Evolutionary conservation across 345 rosid genomes (phyloP).

Genomic region (Eucalyptus pauciflora): DNA sequence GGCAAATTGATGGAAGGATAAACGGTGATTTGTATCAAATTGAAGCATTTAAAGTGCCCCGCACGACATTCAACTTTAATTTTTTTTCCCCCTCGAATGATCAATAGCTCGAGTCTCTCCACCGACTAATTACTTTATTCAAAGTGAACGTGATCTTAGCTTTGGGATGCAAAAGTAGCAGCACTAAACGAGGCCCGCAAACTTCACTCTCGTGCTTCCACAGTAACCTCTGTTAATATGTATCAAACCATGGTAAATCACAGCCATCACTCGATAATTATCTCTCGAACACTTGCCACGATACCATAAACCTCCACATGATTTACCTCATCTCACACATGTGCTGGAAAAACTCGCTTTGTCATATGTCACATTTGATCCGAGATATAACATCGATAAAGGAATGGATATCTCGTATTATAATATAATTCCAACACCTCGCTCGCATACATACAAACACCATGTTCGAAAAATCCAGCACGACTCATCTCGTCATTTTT

Average conservation of each 20-base stretch:
- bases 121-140: neutral
- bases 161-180: neutral
- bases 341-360: neutral
- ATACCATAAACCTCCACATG: neutral
- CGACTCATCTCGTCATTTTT: neutral
- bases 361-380: neutral
- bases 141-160: neutral
- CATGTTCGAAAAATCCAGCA: neutral
- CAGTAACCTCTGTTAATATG: neutral
- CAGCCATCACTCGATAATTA: neutral
- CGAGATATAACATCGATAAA: neutral
- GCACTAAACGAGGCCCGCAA: neutral
- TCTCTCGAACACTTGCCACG: neutral
- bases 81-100: no score
- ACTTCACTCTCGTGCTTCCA: neutral
- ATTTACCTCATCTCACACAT: neutral
- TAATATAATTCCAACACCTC: neutral
- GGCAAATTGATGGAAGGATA: neutral
- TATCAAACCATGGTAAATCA: neutral
- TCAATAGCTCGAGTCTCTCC: neutral
- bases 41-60: neutral
- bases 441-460: neutral
- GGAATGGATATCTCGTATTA: neutral
- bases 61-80: neutral
- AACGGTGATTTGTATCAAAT: neutral